A percentile compares a stretch with the other conserved stretches of the same genome.
Evolutionary conservation across 257 asterid species (phyloP).

Genomic region (Salvia miltiorrhiza): DNA sequence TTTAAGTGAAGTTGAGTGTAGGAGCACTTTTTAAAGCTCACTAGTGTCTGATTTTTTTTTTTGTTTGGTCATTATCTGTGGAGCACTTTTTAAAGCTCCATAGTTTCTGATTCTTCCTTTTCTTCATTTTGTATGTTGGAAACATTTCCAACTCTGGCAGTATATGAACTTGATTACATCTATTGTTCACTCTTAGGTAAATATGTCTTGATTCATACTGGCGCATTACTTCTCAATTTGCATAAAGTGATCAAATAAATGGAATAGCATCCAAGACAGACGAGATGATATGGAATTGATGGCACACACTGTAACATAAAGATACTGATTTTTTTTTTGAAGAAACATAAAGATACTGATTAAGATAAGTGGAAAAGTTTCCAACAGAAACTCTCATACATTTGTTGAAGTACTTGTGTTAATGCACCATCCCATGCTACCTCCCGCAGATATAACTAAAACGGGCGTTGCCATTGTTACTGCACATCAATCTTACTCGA

Average conservation of each 20-base stretch:
- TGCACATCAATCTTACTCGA: neutral
- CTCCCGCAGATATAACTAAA: neutral
- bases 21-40: conserved; percentile 2
- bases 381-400: neutral
- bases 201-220: neutral
- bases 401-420: neutral
- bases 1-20: neutral
- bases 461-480: neutral
- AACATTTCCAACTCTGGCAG: neutral
- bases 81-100: neutral
- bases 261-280: too few relatives aligned
- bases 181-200: neutral
- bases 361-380: neutral
- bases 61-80: neutral
- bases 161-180: neutral
- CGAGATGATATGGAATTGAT: neutral
- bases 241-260: neutral
- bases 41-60: neutral
- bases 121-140: neutral
- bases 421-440: neutral
- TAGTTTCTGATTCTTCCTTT: neutral
- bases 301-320: too few relatives aligned
- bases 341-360: too few relatives aligned
- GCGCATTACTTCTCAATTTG: too few relatives aligned
- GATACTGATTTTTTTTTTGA: too few relatives aligned